phyloP scores from a whole-genome alignment of 805 yeast genomes.

The Kodamaea jinghongensis region DNA sequence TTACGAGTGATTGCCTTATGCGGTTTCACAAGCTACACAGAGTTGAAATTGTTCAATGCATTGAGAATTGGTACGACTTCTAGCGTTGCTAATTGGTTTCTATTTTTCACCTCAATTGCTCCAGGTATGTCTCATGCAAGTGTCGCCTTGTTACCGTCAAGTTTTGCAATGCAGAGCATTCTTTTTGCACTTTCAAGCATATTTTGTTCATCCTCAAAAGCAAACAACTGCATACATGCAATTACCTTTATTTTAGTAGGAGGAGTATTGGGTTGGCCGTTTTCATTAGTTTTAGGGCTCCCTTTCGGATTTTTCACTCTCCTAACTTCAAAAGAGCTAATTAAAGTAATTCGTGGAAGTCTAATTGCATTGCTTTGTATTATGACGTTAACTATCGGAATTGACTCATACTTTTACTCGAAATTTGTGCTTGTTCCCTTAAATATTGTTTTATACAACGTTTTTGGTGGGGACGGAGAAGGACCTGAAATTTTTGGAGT shows the following conservation, averaged over 20 bases:
- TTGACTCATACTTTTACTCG: conserved; percentile 65
- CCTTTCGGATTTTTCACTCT: conserved; percentile 52
- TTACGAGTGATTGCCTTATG: conserved; percentile 43
- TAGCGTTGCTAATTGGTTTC: conserved; percentile 55
- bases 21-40: conserved; percentile 46
- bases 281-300: conserved; percentile 59
- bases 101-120: conserved; percentile 57
- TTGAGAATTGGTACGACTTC: conserved; percentile 33
- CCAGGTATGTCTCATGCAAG: conserved; percentile 92
- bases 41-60: conserved; percentile 48
- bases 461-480: conserved; percentile 58
- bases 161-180: conserved; percentile 57
- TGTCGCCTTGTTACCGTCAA: conserved; percentile 79
- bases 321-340: conserved; percentile 4
- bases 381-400: conserved; percentile 25
- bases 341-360: conserved; percentile 14
- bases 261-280: conserved; percentile 91
- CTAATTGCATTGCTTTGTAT: conserved; percentile 18
- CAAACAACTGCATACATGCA: conserved; percentile 31
- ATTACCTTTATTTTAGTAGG: conserved; percentile 55
- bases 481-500: conserved; percentile 92
- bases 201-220: conserved; percentile 19
- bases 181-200: conserved; percentile 44
- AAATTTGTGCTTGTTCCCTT: conserved; percentile 67
- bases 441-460: conserved; percentile 83